A percentile compares a stretch with the other conserved stretches of the same genome.
Conservation (phyloP, 352 stramenopile genomes). For the Phytopythium sindhum region DNA sequence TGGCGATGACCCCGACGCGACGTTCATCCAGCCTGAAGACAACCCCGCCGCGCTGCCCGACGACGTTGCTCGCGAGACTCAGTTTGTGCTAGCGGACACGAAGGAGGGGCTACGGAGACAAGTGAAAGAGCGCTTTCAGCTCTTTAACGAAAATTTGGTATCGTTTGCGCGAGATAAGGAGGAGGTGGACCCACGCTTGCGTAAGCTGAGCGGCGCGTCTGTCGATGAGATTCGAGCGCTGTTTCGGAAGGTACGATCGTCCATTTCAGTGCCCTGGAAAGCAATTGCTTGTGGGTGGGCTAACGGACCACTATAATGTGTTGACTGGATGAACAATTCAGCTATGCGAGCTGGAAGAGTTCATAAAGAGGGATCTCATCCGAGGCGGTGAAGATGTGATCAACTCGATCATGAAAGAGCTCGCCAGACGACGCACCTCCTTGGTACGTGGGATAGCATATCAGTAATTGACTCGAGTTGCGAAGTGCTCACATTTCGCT, state of each 20-base stretch:
- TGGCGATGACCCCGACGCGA: slow-evolving; percentile 49
- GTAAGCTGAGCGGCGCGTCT: slow-evolving; percentile 18
- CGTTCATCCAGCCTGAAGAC: slow-evolving; percentile 85
- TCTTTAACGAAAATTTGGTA: slow-evolving; percentile 26
- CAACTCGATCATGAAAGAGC: slow-evolving; percentile 50
- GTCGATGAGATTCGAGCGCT: slow-evolving; percentile 22
- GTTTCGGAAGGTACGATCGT: slow-evolving; percentile 23
- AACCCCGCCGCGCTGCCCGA: slow-evolving; percentile 69
- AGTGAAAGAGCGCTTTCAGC: slow-evolving; percentile 22
- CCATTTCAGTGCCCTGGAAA: neutral
- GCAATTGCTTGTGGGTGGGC: neutral
- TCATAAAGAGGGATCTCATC: slow-evolving; percentile 49
- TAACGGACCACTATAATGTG: neutral
- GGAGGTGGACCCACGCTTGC: slow-evolving; percentile 16
- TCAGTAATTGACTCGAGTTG: neutral
- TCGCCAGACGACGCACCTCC: slow-evolving; percentile 32
- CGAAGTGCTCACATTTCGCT: neutral
- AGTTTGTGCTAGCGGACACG: slow-evolving; percentile 34
- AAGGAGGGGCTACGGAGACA: slow-evolving; percentile 37
- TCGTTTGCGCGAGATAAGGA: slow-evolving; percentile 30
- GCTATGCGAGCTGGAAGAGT: slow-evolving; percentile 31
- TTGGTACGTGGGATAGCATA: slow-evolving; percentile 24
- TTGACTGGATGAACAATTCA: slow-evolving; percentile 7
- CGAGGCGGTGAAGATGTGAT: slow-evolving; percentile 71
- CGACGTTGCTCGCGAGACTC: slow-evolving; percentile 61